Base-by-base conservation (phyloP, 495 filamentous ascomycete genomes). In the Astrothelium subdiscretum region DNA sequence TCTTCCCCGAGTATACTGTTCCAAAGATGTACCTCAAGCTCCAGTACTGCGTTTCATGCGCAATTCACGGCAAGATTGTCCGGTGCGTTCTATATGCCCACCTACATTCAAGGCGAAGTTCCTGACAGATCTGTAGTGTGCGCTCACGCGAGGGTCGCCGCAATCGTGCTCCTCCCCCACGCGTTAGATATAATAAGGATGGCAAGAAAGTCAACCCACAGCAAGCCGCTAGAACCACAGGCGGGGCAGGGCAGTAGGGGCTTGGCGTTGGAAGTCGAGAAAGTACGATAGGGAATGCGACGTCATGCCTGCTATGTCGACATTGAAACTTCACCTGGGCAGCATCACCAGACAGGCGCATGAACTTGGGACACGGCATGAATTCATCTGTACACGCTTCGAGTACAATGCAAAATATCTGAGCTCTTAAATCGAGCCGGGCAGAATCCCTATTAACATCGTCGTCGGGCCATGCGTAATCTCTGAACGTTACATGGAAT, bases 21-120 rank as follows among this genome's bases (percentile, higher is more conserved):
- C 94, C 94, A 78, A 99, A 99, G 86, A 99, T 99, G 94, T 99
- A 99, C 87, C 83, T 99, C 77, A 99, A 99, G 86, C 87, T 99
- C 76, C 94, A 99, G 83, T 99, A 99, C 89, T 99, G 94, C 78
- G 94, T 98, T 74, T 97, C 95, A 76, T 97, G 94, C 81, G 94
- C 94, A 70, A 97, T 99, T 73, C 94, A 97, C 83, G 94, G 95
- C 83, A 99, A 99, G 89, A 97, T 97, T 78, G 95, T 99, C 77
- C 92, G 94, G 94, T 98, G 88, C 77, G 90, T 83, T 35, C 26
- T 10, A 24, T 22, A 60, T 22, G 8, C 27, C 61, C 1, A 38
- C 11, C n/a, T 27, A 11, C 38, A 29, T 32, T 31, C 31, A 38
- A 61, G 57, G 59, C 60, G 59, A 31, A 43, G 27, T 13, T 32